Evolutionary conservation across 345 rosid genomes (phyloP).

Genomic region (Barbarea vulgaris): DNA sequence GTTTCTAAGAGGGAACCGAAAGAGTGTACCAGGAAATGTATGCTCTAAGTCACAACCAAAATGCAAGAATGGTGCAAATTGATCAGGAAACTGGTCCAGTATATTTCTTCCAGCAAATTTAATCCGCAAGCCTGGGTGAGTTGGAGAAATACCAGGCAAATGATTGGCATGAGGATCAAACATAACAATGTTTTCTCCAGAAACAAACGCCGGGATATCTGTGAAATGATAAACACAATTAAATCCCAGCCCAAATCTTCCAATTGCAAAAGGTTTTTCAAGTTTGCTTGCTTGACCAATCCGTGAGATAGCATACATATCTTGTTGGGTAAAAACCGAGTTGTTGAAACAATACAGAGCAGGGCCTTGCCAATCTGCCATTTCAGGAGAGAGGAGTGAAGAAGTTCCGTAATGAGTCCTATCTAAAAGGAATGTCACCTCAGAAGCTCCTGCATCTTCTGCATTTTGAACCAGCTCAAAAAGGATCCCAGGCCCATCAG

Average conservation of each 20-base stretch:
- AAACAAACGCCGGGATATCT: slow-evolving; percentile 88
- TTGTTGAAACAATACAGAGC: slow-evolving; percentile 94
- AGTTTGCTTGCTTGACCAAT: slow-evolving; percentile 98
- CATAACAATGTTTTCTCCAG: slow-evolving; percentile 96
- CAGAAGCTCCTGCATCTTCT: slow-evolving; percentile 97
- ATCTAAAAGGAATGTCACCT: slow-evolving; percentile 87
- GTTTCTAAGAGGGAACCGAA: slow-evolving; percentile 93
- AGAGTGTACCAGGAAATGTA: slow-evolving; percentile 87
- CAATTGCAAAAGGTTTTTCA: slow-evolving; percentile 93
- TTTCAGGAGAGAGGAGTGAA: slow-evolving; percentile 95
- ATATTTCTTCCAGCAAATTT: slow-evolving; percentile 83
- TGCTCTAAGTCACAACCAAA: slow-evolving; percentile 92
- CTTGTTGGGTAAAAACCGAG: slow-evolving; percentile 91
- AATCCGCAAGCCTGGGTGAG: slow-evolving; percentile 96
- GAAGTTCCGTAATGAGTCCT: slow-evolving; percentile 94
- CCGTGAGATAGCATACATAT: slow-evolving; percentile 94
- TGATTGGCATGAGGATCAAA: slow-evolving; percentile 96
- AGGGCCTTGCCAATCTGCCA: slow-evolving; percentile 99
- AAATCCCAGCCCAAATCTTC: slow-evolving; percentile 96
- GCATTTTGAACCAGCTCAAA: slow-evolving; percentile 97
- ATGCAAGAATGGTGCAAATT: slow-evolving; percentile 87
- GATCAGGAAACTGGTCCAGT: slow-evolving; percentile 96
- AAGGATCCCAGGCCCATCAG: slow-evolving; percentile 97
- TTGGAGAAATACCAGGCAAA: slow-evolving; percentile 95
- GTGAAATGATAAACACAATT: slow-evolving; percentile 98